Evolutionary conservation across 805 yeast genomes (phyloP).

Genomic region (Kazachstania africana): DNA sequence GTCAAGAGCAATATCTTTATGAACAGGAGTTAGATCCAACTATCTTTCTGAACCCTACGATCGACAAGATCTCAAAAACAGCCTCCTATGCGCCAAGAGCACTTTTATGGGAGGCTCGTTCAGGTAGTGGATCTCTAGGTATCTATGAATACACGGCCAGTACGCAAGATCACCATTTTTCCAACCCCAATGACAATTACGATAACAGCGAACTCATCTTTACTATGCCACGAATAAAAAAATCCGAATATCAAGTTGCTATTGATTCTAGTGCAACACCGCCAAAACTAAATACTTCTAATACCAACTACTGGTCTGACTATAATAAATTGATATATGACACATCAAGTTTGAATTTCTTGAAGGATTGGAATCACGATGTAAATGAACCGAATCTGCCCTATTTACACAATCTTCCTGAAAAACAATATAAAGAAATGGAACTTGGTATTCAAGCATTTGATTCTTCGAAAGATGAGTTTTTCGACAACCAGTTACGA

Average conservation of each 20-base stretch:
- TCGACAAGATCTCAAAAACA: conserved; percentile 29
- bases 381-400: conserved; percentile 18
- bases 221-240: conserved; percentile 29
- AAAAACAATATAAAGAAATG: conserved; percentile 31
- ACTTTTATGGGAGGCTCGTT: conserved; percentile 65
- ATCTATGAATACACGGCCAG: conserved; percentile 36
- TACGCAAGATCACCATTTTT: conserved; percentile 14
- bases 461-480: conserved; percentile 33
- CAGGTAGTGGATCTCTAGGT: conserved; percentile 65
- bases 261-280: conserved; percentile 37
- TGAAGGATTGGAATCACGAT: conserved; percentile 47
- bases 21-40: conserved; percentile 29
- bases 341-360: conserved; percentile 44
- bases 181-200: conserved; percentile 3
- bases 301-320: conserved; percentile 69
- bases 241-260: conserved; percentile 51
- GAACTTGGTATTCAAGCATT: conserved; percentile 55
- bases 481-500: conserved; percentile 49
- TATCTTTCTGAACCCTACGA: conserved; percentile 35
- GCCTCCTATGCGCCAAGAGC: conserved; percentile 73
- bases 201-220: conserved; percentile 14
- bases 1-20: conserved; percentile 60
- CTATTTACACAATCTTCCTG: conserved; percentile 16
- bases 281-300: conserved; percentile 28
- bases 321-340: conserved; percentile 55